Evolutionary conservation across 2,329 filamentous ascomycete genomes (phyloP).

Genomic region (Stromatinia cepivora): DNA sequence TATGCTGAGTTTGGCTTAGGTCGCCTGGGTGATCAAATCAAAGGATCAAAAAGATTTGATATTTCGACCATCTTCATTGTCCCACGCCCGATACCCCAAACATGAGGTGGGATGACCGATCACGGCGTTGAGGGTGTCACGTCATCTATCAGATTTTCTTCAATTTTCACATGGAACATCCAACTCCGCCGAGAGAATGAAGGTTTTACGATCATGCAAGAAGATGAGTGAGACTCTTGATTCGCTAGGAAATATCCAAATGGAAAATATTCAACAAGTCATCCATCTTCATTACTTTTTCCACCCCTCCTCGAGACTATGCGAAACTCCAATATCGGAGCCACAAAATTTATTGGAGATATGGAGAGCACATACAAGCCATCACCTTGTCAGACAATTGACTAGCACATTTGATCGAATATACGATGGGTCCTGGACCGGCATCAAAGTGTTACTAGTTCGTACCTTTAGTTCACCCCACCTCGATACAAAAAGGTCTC

Average conservation of each 20-base stretch:
- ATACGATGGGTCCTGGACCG: conserved; percentile 9
- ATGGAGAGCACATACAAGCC: background rate
- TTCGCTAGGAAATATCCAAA: background rate
- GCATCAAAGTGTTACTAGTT: conserved; percentile 17
- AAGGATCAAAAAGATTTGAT: conserved; percentile 1
- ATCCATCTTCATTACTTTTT: background rate
- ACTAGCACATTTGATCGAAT: background rate
- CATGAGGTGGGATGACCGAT: conserved; percentile 9
- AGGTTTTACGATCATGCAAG: background rate
- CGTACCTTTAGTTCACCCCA: conserved; percentile 1
- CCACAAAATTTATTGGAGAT: background rate
- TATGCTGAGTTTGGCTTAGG: background rate
- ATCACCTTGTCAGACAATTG: background rate
- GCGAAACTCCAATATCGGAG: conserved; percentile 17
- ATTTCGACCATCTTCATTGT: conserved; percentile 1
- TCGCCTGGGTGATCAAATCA: background rate
- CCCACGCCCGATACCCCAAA: conserved; percentile 2
- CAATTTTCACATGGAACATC: background rate
- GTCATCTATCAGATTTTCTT: conserved; percentile 12
- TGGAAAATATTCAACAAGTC: background rate
- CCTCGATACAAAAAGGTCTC: conserved; percentile 21
- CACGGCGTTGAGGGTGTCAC: conserved; percentile 7
- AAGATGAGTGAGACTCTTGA: background rate
- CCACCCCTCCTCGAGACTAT: background rate
- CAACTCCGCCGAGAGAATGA: background rate